These are phyloP conservation scores for Coniochaeta hoffmannii DNA, from an alignment of 2,329 filamentous ascomycete genomes.

Conservation along the genomic window DNA sequence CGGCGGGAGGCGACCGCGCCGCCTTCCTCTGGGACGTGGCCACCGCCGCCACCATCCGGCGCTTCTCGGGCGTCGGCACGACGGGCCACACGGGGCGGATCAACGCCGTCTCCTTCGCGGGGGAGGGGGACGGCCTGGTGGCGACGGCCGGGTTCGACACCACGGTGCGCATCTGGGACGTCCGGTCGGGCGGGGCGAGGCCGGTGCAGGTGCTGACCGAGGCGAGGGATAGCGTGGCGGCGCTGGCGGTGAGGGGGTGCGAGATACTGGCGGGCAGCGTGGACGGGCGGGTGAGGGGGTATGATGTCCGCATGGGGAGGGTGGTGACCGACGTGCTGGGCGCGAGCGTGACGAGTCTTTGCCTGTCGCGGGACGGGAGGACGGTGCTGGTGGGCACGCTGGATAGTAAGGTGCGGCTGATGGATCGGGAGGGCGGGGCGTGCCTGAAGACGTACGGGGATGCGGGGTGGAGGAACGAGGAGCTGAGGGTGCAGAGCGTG, in stretches of 20 bases:
- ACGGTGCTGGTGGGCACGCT: conserved; percentile 67
- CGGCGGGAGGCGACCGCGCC: conserved; percentile 80
- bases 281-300: conserved; percentile 73
- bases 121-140: conserved; percentile 65
- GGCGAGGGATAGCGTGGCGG: conserved; percentile 61
- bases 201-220: conserved; percentile 68
- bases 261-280: conserved; percentile 72
- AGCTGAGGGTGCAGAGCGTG: conserved; percentile 66
- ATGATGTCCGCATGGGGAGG: conserved; percentile 74
- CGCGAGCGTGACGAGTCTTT: conserved; percentile 66
- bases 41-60: conserved; percentile 65
- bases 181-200: conserved; percentile 43
- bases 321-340: conserved; percentile 65
- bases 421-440: conserved; percentile 70
- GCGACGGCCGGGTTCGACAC: conserved; percentile 69
- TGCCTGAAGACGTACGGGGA: conserved; percentile 66
- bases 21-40: conserved; percentile 95
- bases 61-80: conserved; percentile 53
- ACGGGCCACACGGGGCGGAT: conserved; percentile 64
- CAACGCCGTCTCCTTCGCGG: conserved; percentile 73
- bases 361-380: conserved; percentile 63
- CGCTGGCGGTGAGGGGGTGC: conserved; percentile 36
- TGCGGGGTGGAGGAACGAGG: conserved; percentile 52
- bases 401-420: conserved; percentile 69
- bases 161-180: conserved; percentile 71